Evolutionary conservation across 1,284 basidiomycete genomes (phyloP), one percentile per base, ranked within the genome.

Genomic region (Anthracocystis walkeri): DNA sequence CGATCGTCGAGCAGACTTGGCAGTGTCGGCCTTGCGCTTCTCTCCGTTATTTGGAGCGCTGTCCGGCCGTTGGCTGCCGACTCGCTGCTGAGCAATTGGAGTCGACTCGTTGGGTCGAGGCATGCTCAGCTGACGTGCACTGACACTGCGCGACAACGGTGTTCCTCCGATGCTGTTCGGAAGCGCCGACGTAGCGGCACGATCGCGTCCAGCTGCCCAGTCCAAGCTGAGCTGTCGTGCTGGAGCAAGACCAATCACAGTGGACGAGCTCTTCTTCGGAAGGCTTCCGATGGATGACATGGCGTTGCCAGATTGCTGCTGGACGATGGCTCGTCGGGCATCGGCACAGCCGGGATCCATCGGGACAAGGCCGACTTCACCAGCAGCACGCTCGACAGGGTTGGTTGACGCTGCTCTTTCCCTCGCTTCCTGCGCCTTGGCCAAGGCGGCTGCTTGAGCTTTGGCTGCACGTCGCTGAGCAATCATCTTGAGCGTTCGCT

Each of bases 401-500:
- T 44, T 41, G 16, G 33, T 41, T 0, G 54, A 27, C 23, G 52
- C 57, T 18, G 53, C 52, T 40, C 49, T 42, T 33, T 67, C 51
- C 16, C 65, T 35, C 20, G 68, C 55, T 48, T 59, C 54, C 20
- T 61, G 68, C 33, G 71, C 58, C 44, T 61, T 60, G 11, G 57
- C 63, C 12, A 62, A 35, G 1, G 62, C 71, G 14, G 45, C 38
- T 5, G 79, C 75, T 40, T 76, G 68, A 8, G 65, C 65, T 38
- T 67, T 75, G 44, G 69, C 75, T 16, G 72, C 75, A n/a, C 80
- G 76, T 25, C 78, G 73, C 48, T 79, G 73, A 18, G 82, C 82
- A 20, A 82, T 73, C 31, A 75, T 59, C 20, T 81, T 77, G 42
- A 84, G 69, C 45, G 82, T 84, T 21, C 65, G 69, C 64, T 84